phyloP scores from a whole-genome alignment of 2,329 filamentous ascomycete genomes.

The Pseudogymnoascus sp. region DNA sequence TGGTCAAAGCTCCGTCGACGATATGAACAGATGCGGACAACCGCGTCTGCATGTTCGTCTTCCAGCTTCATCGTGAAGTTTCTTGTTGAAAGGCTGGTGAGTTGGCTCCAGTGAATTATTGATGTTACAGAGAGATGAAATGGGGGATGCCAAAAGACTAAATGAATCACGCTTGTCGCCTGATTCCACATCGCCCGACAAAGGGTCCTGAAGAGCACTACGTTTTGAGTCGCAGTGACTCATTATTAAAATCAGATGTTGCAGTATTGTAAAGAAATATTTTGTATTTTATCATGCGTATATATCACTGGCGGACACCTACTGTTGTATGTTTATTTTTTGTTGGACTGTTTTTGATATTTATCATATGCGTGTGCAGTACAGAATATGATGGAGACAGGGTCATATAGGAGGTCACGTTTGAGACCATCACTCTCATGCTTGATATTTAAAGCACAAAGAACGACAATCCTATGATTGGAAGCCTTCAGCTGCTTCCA shows the following conservation, averaged over 20 bases:
- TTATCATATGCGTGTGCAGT: background rate
- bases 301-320: background rate
- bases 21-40: background rate
- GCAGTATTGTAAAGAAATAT: background rate
- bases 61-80: background rate
- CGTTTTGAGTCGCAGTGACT: background rate
- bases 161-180: background rate
- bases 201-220: background rate
- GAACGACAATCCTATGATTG: background rate
- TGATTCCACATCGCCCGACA: background rate
- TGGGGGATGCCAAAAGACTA: background rate
- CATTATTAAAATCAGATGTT: background rate
- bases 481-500: background rate
- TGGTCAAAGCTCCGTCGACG: background rate
- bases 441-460: background rate
- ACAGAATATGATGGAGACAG: background rate
- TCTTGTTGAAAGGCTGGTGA: background rate
- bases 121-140: background rate
- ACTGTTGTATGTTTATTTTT: background rate
- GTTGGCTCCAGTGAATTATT: background rate
- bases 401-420: background rate
- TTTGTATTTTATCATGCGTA: background rate
- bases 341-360: background rate
- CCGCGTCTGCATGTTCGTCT: background rate
- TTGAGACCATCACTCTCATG: background rate